Conservation (phyloP, 768 basidiomycete genomes). For the Phanerochaete sordida region DNA sequence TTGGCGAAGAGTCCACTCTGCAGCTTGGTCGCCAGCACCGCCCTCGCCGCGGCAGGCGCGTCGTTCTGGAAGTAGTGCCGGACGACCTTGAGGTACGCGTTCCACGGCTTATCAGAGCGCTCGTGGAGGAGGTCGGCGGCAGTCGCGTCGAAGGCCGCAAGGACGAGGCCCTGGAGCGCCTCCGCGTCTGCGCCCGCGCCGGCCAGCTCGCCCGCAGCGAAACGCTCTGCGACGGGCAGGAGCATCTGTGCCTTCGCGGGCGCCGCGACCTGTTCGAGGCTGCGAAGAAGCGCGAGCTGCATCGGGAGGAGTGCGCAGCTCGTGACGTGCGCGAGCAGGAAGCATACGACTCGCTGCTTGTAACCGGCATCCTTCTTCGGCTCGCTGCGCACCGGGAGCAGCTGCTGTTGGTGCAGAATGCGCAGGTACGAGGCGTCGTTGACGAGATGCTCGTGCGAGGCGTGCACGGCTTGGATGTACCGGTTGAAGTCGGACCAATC, state of each 20-base stretch:
- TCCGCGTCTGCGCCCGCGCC: constrained; percentile 37
- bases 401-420: constrained; percentile 57
- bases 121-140: constrained; percentile 43
- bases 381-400: constrained; percentile 45
- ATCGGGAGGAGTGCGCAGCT: constrained; percentile 46
- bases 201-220: constrained; percentile 15
- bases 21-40: constrained; percentile 41
- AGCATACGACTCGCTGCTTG: constrained; percentile 70
- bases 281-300: constrained; percentile 51
- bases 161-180: constrained; percentile 27
- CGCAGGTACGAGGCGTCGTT: constrained; percentile 59
- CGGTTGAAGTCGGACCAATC: constrained; percentile 58
- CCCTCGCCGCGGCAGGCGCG: constrained; percentile 32
- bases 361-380: constrained; percentile 59
- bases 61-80: constrained; percentile 45
- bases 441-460: constrained; percentile 49
- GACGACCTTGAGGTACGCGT: constrained; percentile 41
- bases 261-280: constrained; percentile 46
- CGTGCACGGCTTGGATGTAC: constrained; percentile 52
- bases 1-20: constrained; percentile 53
- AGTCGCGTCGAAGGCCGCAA: constrained; percentile 52
- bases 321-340: constrained; percentile 74
- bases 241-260: constrained; percentile 50
- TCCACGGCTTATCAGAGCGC: constrained; percentile 44
- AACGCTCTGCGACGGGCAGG: constrained; percentile 49